phyloP scores from a whole-genome alignment of 257 asterid genomes.

The Solanum commersonii region DNA sequence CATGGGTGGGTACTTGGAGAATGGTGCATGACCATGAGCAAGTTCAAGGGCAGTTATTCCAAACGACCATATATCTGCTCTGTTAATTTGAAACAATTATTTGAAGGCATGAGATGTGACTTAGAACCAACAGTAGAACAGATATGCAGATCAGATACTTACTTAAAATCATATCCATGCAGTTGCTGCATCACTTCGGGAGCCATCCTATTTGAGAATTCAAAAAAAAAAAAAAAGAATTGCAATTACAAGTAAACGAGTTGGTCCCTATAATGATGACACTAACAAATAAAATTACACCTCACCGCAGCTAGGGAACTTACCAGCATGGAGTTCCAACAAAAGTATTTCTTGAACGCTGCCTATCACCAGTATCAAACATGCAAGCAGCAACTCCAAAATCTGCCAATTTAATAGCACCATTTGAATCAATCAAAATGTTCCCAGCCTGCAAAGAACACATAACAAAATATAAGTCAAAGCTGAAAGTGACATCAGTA shows the following conservation, averaged over 20 bases:
- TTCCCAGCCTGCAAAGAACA: conserved; percentile 78
- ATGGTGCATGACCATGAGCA: conserved; percentile 99
- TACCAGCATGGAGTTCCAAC: conserved; percentile 99
- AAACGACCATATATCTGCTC: conserved; percentile 99
- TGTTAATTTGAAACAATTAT: conserved; percentile 29
- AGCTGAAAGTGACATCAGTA: not conserved
- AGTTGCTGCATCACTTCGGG: conserved; percentile 99
- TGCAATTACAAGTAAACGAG: not conserved
- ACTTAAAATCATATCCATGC: conserved; percentile 99
- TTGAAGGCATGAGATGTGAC: conserved; percentile 3
- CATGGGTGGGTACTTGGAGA: conserved; percentile 99
- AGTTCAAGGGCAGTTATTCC: conserved; percentile 99
- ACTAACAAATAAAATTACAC: not conserved
- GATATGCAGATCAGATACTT: conserved; percentile 16
- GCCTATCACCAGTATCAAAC: conserved; percentile 97
- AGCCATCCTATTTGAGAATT: conserved; percentile 73
- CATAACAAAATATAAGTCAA: not conserved
- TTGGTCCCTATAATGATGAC: not conserved
- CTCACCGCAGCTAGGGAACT: not conserved
- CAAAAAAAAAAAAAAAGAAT: not conserved
- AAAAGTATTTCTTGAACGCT: conserved; percentile 93
- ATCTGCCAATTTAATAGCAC: conserved; percentile 86
- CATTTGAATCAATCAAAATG: conserved; percentile 74
- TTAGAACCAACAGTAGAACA: not conserved
- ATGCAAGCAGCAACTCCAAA: conserved; percentile 97